Percentiles rank a stretch among this genome's conserved stretches.
phyloP scores from a whole-genome alignment of 306 rosid genomes.

The Pachyrhizus erosus region DNA sequence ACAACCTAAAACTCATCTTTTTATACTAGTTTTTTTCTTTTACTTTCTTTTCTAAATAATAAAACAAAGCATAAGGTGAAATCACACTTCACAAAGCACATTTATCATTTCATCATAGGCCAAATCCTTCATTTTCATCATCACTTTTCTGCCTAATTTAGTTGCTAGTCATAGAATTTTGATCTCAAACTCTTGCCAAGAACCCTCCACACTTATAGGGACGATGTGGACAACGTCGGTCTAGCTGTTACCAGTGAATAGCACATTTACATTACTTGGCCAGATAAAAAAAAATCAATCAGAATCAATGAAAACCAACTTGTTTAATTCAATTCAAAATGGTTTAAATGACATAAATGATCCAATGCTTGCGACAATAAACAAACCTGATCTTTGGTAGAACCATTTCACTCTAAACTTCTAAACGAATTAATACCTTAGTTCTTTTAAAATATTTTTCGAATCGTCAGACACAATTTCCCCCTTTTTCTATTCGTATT shows the following conservation, averaged over 20 bases:
- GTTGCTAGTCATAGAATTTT: background rate
- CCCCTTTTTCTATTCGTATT: background rate
- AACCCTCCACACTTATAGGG: background rate
- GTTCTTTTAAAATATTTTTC: background rate
- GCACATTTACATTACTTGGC: background rate
- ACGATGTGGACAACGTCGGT: too few relatives aligned
- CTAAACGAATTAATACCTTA: background rate
- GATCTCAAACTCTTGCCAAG: background rate
- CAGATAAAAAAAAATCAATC: background rate
- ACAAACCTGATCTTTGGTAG: background rate
- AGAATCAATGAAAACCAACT: background rate
- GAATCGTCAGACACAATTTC: background rate
- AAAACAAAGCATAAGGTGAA: background rate
- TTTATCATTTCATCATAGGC: background rate
- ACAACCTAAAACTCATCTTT: too few relatives aligned
- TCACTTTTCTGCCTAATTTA: background rate
- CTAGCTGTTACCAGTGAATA: background rate
- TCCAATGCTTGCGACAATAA: background rate
- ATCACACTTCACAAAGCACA: background rate
- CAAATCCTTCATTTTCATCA: background rate
- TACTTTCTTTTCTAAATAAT: too few relatives aligned
- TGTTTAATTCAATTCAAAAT: background rate
- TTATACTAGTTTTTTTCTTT: too few relatives aligned
- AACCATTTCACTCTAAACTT: background rate
- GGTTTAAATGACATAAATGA: background rate